A percentile compares a stretch with the other conserved stretches of the same genome.
Conservation (phyloP, 1,284 basidiomycete genomes). For the Cryptococcus jaspeensis region DNA sequence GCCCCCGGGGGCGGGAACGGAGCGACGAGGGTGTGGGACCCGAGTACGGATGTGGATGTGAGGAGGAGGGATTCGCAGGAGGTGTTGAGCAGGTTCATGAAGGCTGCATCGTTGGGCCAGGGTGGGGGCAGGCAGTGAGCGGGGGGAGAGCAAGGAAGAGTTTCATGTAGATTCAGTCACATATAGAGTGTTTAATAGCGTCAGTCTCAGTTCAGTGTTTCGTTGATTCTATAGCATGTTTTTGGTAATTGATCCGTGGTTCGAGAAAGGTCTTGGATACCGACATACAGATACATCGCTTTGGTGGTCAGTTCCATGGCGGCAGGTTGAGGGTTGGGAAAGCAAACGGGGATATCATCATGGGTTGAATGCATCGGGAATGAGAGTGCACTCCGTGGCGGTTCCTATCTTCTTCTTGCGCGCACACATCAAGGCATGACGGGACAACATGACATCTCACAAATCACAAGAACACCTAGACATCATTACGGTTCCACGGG, state of each 20-base stretch:
- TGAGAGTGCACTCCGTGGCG: not conserved
- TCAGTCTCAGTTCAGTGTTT: no score
- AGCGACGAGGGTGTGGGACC: constrained; percentile 34
- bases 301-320: no score
- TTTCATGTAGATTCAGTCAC: no score
- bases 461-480: no score
- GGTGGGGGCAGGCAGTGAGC: not conserved
- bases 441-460: no score
- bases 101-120: constrained; percentile 8
- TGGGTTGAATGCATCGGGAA: not conserved
- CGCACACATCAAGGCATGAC: no score
- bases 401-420: no score
- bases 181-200: no score
- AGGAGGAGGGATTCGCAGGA: constrained; percentile 74
- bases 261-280: no score
- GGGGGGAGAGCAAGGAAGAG: not conserved
- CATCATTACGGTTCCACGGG: not conserved
- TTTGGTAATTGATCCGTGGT: no score
- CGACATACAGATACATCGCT: no score
- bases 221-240: no score
- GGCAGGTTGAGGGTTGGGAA: not conserved
- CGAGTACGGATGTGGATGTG: constrained; percentile 37
- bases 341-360: not conserved
- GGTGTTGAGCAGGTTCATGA: constrained; percentile 72
- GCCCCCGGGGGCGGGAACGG: not conserved